These are phyloP conservation scores for Opeltia flavorubescens DNA, from an alignment of 495 filamentous ascomycete species.

Conservation along the genomic window DNA sequence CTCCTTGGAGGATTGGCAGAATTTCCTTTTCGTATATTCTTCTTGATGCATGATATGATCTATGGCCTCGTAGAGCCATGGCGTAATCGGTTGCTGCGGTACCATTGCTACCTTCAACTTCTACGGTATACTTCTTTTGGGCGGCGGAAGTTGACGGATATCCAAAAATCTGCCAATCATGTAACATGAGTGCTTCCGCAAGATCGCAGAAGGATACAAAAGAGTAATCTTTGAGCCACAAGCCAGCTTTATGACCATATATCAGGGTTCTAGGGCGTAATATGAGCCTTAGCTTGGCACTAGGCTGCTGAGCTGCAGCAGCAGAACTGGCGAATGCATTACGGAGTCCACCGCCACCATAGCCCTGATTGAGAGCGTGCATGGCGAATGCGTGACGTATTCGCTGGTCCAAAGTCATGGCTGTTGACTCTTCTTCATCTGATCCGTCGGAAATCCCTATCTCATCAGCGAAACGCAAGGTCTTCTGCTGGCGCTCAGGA, in stretches of 20 bases:
- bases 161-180: background rate
- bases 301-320: background rate
- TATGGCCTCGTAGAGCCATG: background rate
- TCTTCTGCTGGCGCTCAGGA: background rate
- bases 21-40: background rate
- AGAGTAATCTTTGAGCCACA: background rate
- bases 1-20: background rate
- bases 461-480: background rate
- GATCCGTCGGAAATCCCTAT: background rate
- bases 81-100: no score
- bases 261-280: background rate
- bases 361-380: background rate
- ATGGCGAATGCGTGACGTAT: background rate
- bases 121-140: no score
- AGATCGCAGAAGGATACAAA: background rate
- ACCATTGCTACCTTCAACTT: no score
- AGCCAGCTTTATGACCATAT: background rate
- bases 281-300: background rate
- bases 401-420: background rate
- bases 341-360: background rate
- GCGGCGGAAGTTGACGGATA: background rate
- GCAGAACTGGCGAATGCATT: background rate
- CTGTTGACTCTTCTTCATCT: background rate
- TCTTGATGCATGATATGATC: background rate
- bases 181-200: background rate